These are phyloP conservation scores for Nemania sp. DNA, from an alignment of 2,329 filamentous ascomycete genomes.

Conservation along the genomic window DNA sequence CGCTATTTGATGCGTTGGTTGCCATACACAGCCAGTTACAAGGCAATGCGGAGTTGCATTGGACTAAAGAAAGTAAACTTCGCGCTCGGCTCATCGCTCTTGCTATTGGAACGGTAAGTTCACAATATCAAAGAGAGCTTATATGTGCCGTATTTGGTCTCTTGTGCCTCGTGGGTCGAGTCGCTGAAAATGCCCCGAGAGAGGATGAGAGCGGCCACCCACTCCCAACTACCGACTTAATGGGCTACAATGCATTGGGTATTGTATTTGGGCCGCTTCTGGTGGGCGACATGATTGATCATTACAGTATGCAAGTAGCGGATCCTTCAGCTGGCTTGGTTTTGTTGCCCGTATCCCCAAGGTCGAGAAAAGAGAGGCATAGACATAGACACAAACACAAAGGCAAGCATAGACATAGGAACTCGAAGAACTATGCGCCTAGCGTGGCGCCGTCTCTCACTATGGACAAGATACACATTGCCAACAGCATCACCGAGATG, in stretches of 20 bases:
- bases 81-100: constrained; percentile 75
- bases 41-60: constrained; percentile 62
- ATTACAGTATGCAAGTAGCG: constrained; percentile 62
- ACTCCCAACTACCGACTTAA: constrained; percentile 67
- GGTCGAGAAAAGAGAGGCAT: constrained; percentile 56
- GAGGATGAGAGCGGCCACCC: constrained; percentile 65
- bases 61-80: constrained; percentile 66
- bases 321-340: constrained; percentile 57
- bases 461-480: constrained; percentile 69
- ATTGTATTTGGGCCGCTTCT: constrained; percentile 75
- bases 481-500: constrained; percentile 73
- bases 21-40: constrained; percentile 69
- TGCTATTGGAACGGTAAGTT: constrained; percentile 69
- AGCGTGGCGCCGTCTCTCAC: constrained; percentile 45
- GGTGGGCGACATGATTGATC: constrained; percentile 67
- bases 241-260: constrained; percentile 73
- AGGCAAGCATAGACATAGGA: constrained; percentile 53
- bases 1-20: constrained; percentile 71
- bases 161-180: constrained; percentile 69
- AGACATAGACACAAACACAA: constrained; percentile 46
- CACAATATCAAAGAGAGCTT: constrained; percentile 70
- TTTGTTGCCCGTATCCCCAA: constrained; percentile 58
- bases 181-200: constrained; percentile 65
- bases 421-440: not conserved
- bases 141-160: constrained; percentile 76